Evolutionary conservation across 805 yeast genomes (phyloP).

Genomic region (Yarrowia deformans): DNA sequence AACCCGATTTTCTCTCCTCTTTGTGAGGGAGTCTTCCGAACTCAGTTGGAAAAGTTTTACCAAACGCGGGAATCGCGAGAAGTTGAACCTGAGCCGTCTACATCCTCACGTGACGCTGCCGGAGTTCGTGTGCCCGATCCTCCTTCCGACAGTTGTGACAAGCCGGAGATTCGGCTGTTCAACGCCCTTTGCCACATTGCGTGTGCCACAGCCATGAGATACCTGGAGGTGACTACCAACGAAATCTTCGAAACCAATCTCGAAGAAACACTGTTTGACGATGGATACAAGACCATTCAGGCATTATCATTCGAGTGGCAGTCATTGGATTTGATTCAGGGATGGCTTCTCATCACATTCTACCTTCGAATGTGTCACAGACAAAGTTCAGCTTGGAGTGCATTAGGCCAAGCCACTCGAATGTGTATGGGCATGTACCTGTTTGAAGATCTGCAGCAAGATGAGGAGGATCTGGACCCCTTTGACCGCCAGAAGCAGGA

Average conservation of each 20-base stretch:
- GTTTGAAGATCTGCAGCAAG: conserved; percentile 46
- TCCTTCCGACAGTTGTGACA: conserved; percentile 27
- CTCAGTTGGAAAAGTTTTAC: conserved; percentile 51
- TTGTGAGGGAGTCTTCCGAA: conserved; percentile 62
- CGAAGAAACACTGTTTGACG: conserved; percentile 56
- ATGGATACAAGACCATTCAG: conserved; percentile 52
- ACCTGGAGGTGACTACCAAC: conserved; percentile 53
- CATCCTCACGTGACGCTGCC: conserved; percentile 3
- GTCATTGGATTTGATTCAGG: conserved; percentile 59
- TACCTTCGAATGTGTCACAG: conserved; percentile 57
- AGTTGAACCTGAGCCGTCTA: background rate
- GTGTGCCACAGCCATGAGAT: conserved; percentile 60
- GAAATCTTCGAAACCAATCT: conserved; percentile 45
- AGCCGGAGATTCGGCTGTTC: conserved; percentile 53
- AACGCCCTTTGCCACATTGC: conserved; percentile 60
- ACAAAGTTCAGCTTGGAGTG: conserved; percentile 55
- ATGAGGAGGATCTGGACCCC: conserved; percentile 35
- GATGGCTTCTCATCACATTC: conserved; percentile 57
- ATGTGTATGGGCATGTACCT: conserved; percentile 58
- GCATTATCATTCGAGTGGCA: conserved; percentile 60
- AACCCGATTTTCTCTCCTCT: conserved; percentile 62
- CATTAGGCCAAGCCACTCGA: conserved; percentile 55
- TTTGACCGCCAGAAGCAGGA: conserved; percentile 53
- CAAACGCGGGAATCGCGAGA: conserved; percentile 8
- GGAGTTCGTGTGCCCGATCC: conserved; percentile 10